Evolutionary conservation across 2,329 filamentous ascomycete species (phyloP), one percentile per base, ranked within the genome.

Genomic region (Macrophomina pseudophaseolina): DNA sequence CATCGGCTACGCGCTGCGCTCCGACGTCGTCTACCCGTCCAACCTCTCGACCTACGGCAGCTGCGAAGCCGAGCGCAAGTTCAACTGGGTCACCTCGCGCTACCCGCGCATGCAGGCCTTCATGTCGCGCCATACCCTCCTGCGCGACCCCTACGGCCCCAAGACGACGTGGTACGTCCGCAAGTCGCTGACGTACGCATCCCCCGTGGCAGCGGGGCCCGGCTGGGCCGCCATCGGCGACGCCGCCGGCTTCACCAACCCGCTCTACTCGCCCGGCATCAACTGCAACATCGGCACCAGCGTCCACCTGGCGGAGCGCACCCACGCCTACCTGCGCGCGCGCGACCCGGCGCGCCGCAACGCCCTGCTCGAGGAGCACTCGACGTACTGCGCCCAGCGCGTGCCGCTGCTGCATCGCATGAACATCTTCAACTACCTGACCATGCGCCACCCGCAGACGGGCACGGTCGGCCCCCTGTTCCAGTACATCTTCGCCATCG

Each of bases 181-280:
- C 49, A 53, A 53, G 30, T 12, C 5, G 9, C 49, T 53, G 12
- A 53, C 49, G 28, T 53, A 53, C 49, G 23, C 8, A 4, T 53
- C 49, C 11, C 49, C 49, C 1, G 28, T 53, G 9, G 28, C 49
- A 2, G 49, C 49, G 11, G 49, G 49, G 28, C 49, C 49, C 11
- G 49, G 49, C 28, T 53, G 49, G 49, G 49, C 49, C 11, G 49
- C 49, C 49, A 53, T 53, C 49, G 49, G 49, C 49, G 49, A 53
- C 49, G 49, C 49, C 4, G 30, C 49, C 2, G 49, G 49, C 14
- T 53, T 53, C 49, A 53, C 49, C 28, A 53, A 53, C 30, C 49
- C 49, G 28, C 49, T 53, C 4, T 53, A 53, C 49, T 53, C 49
- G 28, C 49, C 49, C 8, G 49, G 49, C 49, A 53, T 53, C 49